Base-by-base conservation (phyloP, 805 yeast genomes). In the Metschnikowia noctiluminum region DNA sequence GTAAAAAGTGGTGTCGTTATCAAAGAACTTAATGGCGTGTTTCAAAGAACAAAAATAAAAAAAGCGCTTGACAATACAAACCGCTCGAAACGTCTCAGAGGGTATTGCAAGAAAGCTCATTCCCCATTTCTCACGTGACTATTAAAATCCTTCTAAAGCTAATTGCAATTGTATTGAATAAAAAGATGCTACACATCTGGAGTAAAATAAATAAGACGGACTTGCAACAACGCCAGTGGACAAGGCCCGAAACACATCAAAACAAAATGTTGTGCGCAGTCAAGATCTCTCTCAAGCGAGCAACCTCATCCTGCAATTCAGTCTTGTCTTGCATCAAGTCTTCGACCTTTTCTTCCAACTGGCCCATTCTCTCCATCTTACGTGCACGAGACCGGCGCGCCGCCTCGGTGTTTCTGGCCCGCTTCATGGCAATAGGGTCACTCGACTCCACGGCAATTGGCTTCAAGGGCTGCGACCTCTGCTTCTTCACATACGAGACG, bases 391-490 rank as follows among this genome's bases (percentile, higher is more conserved):
- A 89, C 63, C 97, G 81, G 68, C 97, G 83, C 7, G 97, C 97
- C 57, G 98, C 97, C 65, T 90, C 96, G n/a, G 92, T 92, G 78
- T 94, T 92, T 69, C 92, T 84, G 8, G 98, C 98, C 65, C 98
- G 84, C 74, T 92, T 92, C 60, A 87, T 66, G 40, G 89, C 80
- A 49, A 78, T 79, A n/a, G 85, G 80, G 66, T 90, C 96, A 42
- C 65, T 69, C 16, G 46, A 32, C 31, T 80, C 76, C 40, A 73
- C 53, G 41, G 79, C 78, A 48, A 90, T 77, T 9, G 96, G 96
- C 57, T 77, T 73, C 66, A 89, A 76, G 8, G 96, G 95, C 50
- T 73, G 70, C 28, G 79, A 54, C 60, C 96, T 82, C 57, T 81
- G 87, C 74, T 89, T 90, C 66, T 90, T 82, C 58, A 83, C 80